Conservation (phyloP, 306 rosid species). For the Amphicarpaea edgeworthii region DNA sequence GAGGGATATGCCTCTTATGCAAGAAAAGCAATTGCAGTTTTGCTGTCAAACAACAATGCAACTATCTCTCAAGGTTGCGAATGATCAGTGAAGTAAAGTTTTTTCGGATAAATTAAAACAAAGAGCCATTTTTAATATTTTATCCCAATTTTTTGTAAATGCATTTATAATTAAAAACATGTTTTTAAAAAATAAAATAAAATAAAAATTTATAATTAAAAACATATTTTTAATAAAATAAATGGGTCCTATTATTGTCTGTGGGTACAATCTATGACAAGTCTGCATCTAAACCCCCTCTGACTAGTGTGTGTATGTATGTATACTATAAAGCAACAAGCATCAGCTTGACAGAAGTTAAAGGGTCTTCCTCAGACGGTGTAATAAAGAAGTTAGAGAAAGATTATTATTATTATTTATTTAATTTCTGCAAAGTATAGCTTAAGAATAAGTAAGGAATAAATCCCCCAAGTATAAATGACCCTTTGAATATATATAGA, state of each 20-base stretch:
- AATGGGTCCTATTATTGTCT: conserved; percentile 22
- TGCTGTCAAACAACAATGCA: conserved; percentile 3
- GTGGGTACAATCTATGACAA: conserved; percentile 39
- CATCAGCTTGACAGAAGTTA: conserved; percentile 43
- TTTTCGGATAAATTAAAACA: not conserved
- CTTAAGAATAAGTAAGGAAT: not conserved
- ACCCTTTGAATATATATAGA: not conserved
- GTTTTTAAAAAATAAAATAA: too few species aligned
- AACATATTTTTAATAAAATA: not conserved
- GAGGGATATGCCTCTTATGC: not conserved
- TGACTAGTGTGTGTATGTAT: conserved; percentile 37
- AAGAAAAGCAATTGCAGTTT: not conserved
- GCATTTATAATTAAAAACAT: not conserved
- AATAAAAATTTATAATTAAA: not conserved
- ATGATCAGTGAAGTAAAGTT: not conserved
- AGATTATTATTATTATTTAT: not conserved
- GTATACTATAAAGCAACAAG: conserved; percentile 29
- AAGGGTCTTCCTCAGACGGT: conserved; percentile 15
- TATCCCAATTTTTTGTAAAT: not conserved
- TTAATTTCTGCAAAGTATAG: not conserved
- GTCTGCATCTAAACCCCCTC: conserved; percentile 41
- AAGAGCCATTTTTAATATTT: too few species aligned
- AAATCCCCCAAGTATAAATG: conserved; percentile 1
- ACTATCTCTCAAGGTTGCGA: not conserved
- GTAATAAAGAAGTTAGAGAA: conserved; percentile 3